Evolutionary conservation across 306 rosid species (phyloP).

Genomic region (Cicer bijugum): DNA sequence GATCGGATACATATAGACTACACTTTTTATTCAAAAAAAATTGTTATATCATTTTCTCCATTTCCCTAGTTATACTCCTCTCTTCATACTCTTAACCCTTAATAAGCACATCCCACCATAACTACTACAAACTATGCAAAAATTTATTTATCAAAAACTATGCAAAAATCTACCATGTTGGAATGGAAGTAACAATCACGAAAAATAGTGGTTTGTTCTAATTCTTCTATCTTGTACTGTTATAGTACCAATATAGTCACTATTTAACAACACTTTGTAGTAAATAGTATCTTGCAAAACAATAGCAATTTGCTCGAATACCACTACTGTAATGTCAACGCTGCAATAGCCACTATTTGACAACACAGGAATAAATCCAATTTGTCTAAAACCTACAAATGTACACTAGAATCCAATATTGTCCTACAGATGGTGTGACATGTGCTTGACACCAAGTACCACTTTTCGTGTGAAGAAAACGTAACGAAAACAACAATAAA

Average conservation of each 20-base stretch:
- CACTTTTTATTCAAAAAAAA: neutral
- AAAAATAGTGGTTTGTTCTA: too few species aligned
- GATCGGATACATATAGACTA: neutral
- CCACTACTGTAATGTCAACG: too few species aligned
- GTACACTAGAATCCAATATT: too few species aligned
- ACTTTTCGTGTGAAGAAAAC: neutral
- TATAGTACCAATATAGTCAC: too few species aligned
- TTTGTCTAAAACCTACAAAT: too few species aligned
- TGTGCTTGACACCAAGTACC: neutral
- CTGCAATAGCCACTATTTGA: too few species aligned
- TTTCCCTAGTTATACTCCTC: neutral
- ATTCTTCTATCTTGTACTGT: too few species aligned
- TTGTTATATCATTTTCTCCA: neutral
- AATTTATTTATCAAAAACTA: neutral
- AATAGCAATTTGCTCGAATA: too few species aligned
- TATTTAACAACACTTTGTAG: too few species aligned
- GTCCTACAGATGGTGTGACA: too few species aligned
- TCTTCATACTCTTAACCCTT: neutral
- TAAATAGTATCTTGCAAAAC: too few species aligned
- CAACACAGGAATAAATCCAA: too few species aligned
- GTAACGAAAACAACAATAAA: neutral
- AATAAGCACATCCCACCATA: neutral
- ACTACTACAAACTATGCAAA: neutral
- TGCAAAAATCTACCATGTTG: constrained; percentile 3
- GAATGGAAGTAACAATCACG: neutral